Evolutionary conservation across 1,139 yeast genomes (phyloP), one percentile per base, ranked within the genome.

Genomic region (Pneumocystis sp.): DNA sequence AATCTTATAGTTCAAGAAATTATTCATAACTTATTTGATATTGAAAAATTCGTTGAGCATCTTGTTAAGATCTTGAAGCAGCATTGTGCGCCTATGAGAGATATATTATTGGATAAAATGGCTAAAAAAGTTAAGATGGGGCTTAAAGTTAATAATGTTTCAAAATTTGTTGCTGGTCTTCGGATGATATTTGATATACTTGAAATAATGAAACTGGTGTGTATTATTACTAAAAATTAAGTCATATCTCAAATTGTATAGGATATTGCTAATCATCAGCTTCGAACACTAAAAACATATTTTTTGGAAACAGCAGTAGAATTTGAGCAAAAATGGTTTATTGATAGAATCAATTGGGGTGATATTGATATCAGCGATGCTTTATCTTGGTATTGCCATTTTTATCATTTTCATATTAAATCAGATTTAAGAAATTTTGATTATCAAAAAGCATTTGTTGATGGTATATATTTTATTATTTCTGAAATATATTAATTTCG

Each of bases 31-130:
- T 81, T 85, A 35, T 82, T 87, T 72, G 89, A 87, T 74, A 86
- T 87, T 73, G 81, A 83, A 40, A 80, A 82, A 62, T 79, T 89
- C 73, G 82, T 89, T n/a, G 78, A 78, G 66, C 86, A 93, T 88
- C 79, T 88, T 56, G 83, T 87, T 15, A 77, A 80, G 40, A 84
- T 87, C 50, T 85, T 89, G 76, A 87, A 87, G 75, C 81, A 84
- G 66, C 95, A 87, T 74, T 90, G 97, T 77, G 96, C 97, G 12
- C 97, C 97, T 67, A 89, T 89, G 96, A 82, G 97, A 72, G 96
- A 89, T 75, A 79, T 83, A 63, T 86, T 95, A 89, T 96, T 90
- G 61, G 88, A 85, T 71, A 88, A 86, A 71, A 89, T 91, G 95
- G 34, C 17, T 50, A 29, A 25, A 25, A 50, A 50, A 25, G n/a